Conservation (phyloP, 108 stramenopile genomes). For the Cyclotella baltica region DNA sequence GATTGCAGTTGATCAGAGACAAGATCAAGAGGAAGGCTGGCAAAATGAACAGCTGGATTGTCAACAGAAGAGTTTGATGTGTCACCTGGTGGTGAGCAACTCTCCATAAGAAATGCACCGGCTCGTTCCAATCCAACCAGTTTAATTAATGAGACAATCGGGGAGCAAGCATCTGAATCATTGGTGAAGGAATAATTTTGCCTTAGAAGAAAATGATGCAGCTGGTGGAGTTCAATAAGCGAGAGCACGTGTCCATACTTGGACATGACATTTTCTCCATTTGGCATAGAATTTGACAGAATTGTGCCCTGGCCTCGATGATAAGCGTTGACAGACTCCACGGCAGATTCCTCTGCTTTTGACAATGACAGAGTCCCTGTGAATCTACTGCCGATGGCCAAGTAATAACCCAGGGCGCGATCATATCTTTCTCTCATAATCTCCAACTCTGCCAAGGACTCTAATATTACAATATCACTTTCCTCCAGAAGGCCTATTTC, state of each 20-base stretch:
- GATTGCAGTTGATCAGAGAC: conserved; percentile 69
- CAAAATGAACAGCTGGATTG: conserved; percentile 1
- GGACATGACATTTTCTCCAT: neutral
- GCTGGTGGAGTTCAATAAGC: conserved; percentile 70
- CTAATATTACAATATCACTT: conserved; percentile 47
- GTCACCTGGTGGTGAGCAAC: conserved; percentile 64
- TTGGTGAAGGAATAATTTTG: conserved; percentile 50
- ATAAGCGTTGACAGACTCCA: conserved; percentile 40
- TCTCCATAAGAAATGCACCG: conserved; percentile 77
- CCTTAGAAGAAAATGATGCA: conserved; percentile 64
- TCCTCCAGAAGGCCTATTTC: conserved; percentile 12
- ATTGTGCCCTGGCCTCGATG: neutral
- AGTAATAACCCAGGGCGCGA: conserved; percentile 63
- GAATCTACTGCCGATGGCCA: conserved; percentile 66
- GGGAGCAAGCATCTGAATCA: conserved; percentile 31
- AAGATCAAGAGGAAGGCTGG: conserved; percentile 69
- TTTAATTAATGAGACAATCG: conserved; percentile 71
- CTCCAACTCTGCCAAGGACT: conserved; percentile 71
- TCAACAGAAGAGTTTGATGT: conserved; percentile 21
- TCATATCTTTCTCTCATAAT: conserved; percentile 77
- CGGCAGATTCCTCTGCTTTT: conserved; percentile 59
- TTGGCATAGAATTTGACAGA: neutral
- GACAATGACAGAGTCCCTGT: conserved; percentile 31
- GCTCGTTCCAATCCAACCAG: conserved; percentile 67
- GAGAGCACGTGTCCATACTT: conserved; percentile 64